Evolutionary conservation across 192 early-diverging fungal species (phyloP).

Genomic region (Thamnidium elegans): DNA sequence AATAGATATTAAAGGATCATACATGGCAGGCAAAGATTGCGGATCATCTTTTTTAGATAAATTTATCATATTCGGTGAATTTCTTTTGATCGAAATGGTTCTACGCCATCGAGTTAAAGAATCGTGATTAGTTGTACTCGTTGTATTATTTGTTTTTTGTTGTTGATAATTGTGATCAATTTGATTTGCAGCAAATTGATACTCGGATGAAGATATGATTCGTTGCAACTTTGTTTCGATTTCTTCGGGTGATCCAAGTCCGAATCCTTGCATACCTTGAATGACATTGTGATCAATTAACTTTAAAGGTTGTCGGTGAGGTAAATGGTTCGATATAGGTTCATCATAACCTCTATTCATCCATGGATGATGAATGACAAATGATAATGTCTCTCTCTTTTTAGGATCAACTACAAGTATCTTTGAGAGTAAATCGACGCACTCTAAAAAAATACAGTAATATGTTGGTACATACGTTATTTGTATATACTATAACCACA

Average conservation of each 20-base stretch:
- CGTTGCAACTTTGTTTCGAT: slow-evolving; percentile 48
- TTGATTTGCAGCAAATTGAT: slow-evolving; percentile 31
- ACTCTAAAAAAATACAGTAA: slow-evolving; percentile 34
- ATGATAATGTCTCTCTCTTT: slow-evolving; percentile 63
- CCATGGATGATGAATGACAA: slow-evolving; percentile 76
- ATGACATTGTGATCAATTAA: slow-evolving; percentile 56
- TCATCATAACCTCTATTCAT: slow-evolving; percentile 66
- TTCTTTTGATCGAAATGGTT: neutral
- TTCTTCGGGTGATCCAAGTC: slow-evolving; percentile 62
- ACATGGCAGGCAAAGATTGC: slow-evolving; percentile 27
- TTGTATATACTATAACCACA: too few relatives aligned
- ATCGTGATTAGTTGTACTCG: slow-evolving; percentile 2
- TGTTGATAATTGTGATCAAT: slow-evolving; percentile 17
- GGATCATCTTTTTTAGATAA: slow-evolving; percentile 25
- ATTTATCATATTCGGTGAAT: neutral
- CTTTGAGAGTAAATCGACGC: slow-evolving; percentile 62
- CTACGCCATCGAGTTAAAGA: neutral
- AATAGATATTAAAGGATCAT: slow-evolving; percentile 75
- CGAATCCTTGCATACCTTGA: slow-evolving; percentile 69
- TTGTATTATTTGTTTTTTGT: neutral
- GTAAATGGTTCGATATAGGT: slow-evolving; percentile 63
- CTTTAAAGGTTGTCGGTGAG: slow-evolving; percentile 48
- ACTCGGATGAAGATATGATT: slow-evolving; percentile 49
- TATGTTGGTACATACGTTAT: neutral
- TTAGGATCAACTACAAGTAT: slow-evolving; percentile 72